Base-by-base conservation (phyloP, 2,329 filamentous ascomycete genomes). In the Anthostomella pinea region DNA sequence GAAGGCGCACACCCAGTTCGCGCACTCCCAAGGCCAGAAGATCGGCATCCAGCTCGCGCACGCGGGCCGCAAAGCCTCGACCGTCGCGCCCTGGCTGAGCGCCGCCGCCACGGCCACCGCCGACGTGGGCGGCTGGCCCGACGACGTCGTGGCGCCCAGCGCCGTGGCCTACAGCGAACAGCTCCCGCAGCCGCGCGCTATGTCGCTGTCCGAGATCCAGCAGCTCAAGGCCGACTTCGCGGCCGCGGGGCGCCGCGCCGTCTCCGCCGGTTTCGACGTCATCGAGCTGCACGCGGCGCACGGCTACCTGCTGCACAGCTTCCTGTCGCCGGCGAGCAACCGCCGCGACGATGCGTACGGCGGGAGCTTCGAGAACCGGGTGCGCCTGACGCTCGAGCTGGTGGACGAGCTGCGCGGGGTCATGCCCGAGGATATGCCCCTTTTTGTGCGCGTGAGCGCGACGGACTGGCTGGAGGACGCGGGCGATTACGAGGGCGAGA, bases 211-310 rank as follows among this genome's bases (percentile, higher is more conserved):
- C 3, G 64, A 68, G 18, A 63, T 69, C 16, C 21, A 48, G 22
- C 51, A 60, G 31, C 39, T 65, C 3, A 58, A 65, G 28, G 19
- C 45, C 2, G 65, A 54, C n/a, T 68, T 64, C 33, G 50, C 44
- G 13, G 55, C 61, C 4, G 57, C 60, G 13, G 59, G 63, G 6
- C 49, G 48, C 37, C 53, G 60, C 13, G 57, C 64, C 8, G 57
- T 68, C 6, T 33, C 52, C 45, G 75, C 73, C 3, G 76, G 75
- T 0, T 76, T 80, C 45, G 82, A 85, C 51, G 76, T 77, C 4
- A 70, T 86, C 11, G 82, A 81, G 59, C 78, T 94, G 33, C 87
- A 93, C 65, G 77, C 74, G 49, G 87, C 86, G 0, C 87, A 93
- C 53, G 86, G 87, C 0, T 93, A 90, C 56, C 72, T 93, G 0